Evolutionary conservation across 306 rosid species (phyloP).

Genomic region (Trifolium dubium): DNA sequence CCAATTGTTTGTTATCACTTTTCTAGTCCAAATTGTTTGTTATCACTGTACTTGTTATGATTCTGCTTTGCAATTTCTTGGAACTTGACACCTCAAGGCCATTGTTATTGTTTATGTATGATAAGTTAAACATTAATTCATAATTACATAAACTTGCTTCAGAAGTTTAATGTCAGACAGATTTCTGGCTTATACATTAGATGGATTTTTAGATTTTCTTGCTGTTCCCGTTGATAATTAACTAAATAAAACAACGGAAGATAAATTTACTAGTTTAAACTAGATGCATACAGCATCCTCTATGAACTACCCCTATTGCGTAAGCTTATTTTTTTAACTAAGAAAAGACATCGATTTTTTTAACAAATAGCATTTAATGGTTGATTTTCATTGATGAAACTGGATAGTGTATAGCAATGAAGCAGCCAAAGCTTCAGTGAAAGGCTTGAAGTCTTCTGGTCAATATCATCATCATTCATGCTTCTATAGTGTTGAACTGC

Average conservation of each 20-base stretch:
- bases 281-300: constrained; percentile 13
- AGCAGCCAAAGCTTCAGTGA: constrained; percentile 24
- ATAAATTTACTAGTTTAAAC: constrained; percentile 24
- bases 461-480: constrained; percentile 9
- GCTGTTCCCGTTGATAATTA: constrained; percentile 27
- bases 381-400: constrained; percentile 28
- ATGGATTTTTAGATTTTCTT: not conserved
- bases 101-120: constrained; percentile 15
- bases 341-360: not conserved
- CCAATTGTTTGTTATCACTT: constrained; percentile 25
- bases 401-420: constrained; percentile 19
- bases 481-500: constrained; percentile 14
- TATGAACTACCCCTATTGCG: constrained; percentile 21
- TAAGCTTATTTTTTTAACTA: not conserved
- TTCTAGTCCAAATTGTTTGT: constrained; percentile 18
- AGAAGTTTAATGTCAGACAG: constrained; percentile 20
- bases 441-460: constrained; percentile 27
- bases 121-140: constrained; percentile 24
- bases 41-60: constrained; percentile 1
- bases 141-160: constrained; percentile 23
- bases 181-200: not conserved
- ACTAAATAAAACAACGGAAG: not conserved
- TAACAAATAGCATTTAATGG: constrained; percentile 18
- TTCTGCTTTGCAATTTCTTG: constrained; percentile 28
- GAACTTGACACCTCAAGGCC: constrained; percentile 27